Evolutionary conservation across 805 yeast genomes (phyloP), one percentile per base, ranked within the genome.

Genomic region (Pichia phayaonensis): DNA sequence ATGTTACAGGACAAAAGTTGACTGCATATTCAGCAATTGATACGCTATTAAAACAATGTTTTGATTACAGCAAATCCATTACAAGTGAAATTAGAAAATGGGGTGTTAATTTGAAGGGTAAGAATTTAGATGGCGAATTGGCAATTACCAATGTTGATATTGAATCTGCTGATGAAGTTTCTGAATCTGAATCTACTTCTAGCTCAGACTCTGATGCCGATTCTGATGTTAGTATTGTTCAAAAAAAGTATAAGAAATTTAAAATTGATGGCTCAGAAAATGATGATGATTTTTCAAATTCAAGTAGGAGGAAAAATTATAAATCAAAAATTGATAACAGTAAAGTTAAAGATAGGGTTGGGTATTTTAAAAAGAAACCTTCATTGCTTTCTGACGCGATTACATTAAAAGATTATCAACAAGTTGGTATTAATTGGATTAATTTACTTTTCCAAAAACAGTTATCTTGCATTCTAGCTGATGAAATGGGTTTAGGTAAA

Each of bases 401-500:
- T 18, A 78, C 77, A 40, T 72, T 94, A 59, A 94, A 92, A 61
- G 83, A 80, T 61, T 94, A 94, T 66, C 99, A 94, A 71, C 94
- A 90, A 59, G 96, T 90, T n/a, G 99, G 99, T 44, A 70, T 94
- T 47, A 94, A 94, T 65, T 94, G 99, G 99, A 72, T 94, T 49
- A 76, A 83, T 54, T 66, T 92, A 49, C 72, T 94, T 29, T 94
- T 92, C 65, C 80, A 79, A 52, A 81, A 85, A 61, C 76, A 81
- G 18, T 73, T 94, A 50, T 89, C 97, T 8, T 90, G 99, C 69
- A 94, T 94, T 50, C 72, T 94, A 45, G 99, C 99, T 0, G 99
- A 94, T 70, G 99, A 94, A 65, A 94, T 94, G 99, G 99, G 96
- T 6, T 73, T 94, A 45, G 99, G 99, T 53, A 94, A 94, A 64